phyloP scores from a whole-genome alignment of 169 alveolate species.

The Cryptosporidium muris region DNA sequence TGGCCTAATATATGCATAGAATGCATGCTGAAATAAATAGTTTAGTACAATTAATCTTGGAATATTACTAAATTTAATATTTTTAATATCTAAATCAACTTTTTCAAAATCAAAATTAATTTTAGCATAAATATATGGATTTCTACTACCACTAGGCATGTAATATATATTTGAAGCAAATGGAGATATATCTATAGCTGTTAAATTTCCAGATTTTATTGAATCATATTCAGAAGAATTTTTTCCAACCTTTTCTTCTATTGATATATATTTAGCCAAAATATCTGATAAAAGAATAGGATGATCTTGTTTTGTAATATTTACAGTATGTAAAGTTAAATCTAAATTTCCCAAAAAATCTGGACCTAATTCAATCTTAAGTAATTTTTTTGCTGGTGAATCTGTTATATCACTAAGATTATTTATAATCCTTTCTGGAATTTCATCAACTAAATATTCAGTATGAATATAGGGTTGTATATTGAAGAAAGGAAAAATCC shows the following conservation, averaged over 20 bases:
- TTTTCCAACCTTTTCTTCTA: too few species aligned
- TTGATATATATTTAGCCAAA: background rate
- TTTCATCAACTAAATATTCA: constrained; percentile 24
- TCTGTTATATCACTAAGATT: background rate
- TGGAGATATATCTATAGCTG: constrained; percentile 33
- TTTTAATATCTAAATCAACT: too few species aligned
- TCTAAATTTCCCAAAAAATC: constrained; percentile 9
- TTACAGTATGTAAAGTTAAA: constrained; percentile 9
- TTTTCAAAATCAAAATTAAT: too few species aligned
- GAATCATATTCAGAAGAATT: constrained; percentile 7
- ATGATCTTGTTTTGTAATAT: constrained; percentile 12
- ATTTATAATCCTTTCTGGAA: constrained; percentile 6
- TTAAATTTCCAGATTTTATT: background rate
- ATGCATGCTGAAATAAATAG: constrained; percentile 30
- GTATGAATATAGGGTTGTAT: constrained; percentile 1
- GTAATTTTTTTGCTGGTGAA: constrained; percentile 16
- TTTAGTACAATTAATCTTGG: constrained; percentile 38
- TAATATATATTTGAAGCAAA: constrained; percentile 36
- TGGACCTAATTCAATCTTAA: constrained; percentile 26
- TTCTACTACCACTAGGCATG: constrained; percentile 24
- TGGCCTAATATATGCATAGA: constrained; percentile 4
- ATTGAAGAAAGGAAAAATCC: constrained; percentile 20
- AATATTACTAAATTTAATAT: background rate
- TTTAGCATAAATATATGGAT: background rate
- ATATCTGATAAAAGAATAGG: constrained; percentile 1